Evolutionary conservation across 306 rosid genomes (phyloP).

Genomic region (Dicorynia guianensis): DNA sequence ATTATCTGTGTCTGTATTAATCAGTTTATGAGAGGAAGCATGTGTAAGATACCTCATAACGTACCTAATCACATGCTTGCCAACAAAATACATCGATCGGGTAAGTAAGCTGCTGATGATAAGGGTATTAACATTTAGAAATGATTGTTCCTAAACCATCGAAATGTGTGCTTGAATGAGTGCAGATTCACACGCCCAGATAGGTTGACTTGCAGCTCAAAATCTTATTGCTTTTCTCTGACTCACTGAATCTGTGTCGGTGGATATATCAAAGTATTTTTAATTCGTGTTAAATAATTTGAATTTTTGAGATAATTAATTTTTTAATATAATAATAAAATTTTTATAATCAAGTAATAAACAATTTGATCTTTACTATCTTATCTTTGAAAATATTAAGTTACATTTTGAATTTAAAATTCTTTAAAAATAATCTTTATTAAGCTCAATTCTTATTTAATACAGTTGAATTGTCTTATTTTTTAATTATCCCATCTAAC

Average conservation of each 20-base stretch:
- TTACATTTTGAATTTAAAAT: too few species aligned
- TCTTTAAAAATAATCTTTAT: too few species aligned
- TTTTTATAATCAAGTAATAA: too few species aligned
- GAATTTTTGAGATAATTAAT: too few species aligned
- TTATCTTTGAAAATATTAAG: too few species aligned
- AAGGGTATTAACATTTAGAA: not conserved
- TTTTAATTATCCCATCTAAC: too few species aligned
- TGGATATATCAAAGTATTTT: too few species aligned
- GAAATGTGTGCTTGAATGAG: constrained; percentile 49
- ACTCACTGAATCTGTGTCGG: constrained; percentile 38
- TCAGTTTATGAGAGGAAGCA: constrained; percentile 43
- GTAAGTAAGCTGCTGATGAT: constrained; percentile 7
- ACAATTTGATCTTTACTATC: too few species aligned
- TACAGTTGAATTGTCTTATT: too few species aligned
- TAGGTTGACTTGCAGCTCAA: constrained; percentile 45
- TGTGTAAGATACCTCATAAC: constrained; percentile 49
- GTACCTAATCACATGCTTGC: constrained; percentile 57
- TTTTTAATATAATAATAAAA: too few species aligned
- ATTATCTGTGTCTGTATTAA: constrained; percentile 9
- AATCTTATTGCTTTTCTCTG: constrained; percentile 29
- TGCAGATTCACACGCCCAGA: constrained; percentile 20
- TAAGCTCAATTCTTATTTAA: too few species aligned
- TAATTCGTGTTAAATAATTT: too few species aligned
- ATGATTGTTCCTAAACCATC: constrained; percentile 44
- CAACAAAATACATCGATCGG: constrained; percentile 6